Conservation (phyloP, 2,329 filamentous ascomycete species). For the Aspergillus ibericus region DNA sequence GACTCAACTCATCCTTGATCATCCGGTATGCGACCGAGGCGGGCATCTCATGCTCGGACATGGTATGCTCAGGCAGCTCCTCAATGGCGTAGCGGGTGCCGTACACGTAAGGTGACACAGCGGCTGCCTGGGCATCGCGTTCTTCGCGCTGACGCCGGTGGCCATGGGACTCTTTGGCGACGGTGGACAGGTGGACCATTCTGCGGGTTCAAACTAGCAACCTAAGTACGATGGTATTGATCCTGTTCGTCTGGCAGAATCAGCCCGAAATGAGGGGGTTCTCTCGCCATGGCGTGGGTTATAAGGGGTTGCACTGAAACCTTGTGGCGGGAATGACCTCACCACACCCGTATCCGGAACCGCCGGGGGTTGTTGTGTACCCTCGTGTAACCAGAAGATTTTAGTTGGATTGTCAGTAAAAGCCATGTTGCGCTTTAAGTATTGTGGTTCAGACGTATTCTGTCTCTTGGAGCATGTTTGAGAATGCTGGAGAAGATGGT, state of each 20-base stretch:
- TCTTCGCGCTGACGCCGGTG: slow-evolving; percentile 18
- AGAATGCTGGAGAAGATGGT: too few species aligned
- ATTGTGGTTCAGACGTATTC: too few species aligned
- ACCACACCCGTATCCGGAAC: slow-evolving; percentile 7
- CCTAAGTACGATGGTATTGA: background rate
- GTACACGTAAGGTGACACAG: slow-evolving; percentile 68
- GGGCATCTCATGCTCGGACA: slow-evolving; percentile 87
- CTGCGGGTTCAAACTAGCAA: slow-evolving; percentile 7
- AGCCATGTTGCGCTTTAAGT: too few species aligned
- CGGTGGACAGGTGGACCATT: slow-evolving; percentile 40
- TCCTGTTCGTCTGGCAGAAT: background rate
- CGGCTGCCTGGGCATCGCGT: slow-evolving; percentile 20
- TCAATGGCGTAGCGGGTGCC: slow-evolving; percentile 78
- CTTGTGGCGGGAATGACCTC: slow-evolving; percentile 11
- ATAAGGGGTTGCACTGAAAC: background rate
- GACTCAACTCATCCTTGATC: slow-evolving; percentile 62
- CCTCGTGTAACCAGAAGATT: background rate
- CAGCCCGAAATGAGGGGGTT: background rate
- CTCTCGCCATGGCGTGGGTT: background rate
- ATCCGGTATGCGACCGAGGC: slow-evolving; percentile 67
- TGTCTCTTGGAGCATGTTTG: too few species aligned
- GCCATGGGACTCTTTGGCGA: slow-evolving; percentile 31
- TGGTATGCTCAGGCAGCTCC: slow-evolving; percentile 77
- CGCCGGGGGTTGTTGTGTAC: background rate
- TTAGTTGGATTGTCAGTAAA: background rate